These are phyloP conservation scores for Rhodosporidiobolus sp. DNA, from an alignment of 768 basidiomycete species.

Conservation along the genomic window DNA sequence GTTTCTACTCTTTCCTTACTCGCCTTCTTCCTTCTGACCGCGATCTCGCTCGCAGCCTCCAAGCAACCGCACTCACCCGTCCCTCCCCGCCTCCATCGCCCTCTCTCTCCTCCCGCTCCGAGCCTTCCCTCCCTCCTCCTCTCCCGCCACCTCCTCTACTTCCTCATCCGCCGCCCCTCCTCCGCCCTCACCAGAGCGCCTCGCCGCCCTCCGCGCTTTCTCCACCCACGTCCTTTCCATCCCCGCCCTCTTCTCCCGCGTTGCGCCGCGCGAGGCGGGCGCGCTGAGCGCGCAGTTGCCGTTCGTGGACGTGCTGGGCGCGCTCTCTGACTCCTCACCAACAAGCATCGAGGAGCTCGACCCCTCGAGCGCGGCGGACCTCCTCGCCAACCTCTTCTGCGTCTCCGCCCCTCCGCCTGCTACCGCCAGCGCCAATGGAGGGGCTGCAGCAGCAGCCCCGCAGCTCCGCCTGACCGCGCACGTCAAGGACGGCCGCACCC, in stretches of 20 bases:
- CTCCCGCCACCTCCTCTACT: not conserved
- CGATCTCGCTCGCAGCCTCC: not conserved
- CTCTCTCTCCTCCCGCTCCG: conserved; percentile 35
- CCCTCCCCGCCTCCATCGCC: conserved; percentile 12
- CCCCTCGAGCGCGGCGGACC: not conserved
- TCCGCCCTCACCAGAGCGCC: not conserved
- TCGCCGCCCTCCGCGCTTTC: conserved; percentile 5
- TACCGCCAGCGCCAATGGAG: too few species aligned
- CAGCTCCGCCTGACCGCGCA: not conserved
- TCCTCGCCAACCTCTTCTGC: conserved; percentile 27
- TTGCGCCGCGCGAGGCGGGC: not conserved
- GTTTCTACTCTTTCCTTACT: not conserved
- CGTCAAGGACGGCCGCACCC: conserved; percentile 10
- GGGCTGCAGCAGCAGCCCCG: not conserved
- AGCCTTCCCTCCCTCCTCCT: not conserved
- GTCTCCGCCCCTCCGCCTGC: not conserved
- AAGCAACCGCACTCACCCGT: conserved; percentile 2
- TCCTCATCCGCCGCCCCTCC: not conserved
- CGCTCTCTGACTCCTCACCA: not conserved
- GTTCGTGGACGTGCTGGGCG: conserved; percentile 10
- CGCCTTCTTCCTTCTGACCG: not conserved
- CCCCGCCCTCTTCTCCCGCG: not conserved
- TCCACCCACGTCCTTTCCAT: conserved; percentile 12
- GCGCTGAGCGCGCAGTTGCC: not conserved
- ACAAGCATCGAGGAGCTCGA: not conserved